Conservation (phyloP, 306 rosid genomes). For the Prunus padus region DNA sequence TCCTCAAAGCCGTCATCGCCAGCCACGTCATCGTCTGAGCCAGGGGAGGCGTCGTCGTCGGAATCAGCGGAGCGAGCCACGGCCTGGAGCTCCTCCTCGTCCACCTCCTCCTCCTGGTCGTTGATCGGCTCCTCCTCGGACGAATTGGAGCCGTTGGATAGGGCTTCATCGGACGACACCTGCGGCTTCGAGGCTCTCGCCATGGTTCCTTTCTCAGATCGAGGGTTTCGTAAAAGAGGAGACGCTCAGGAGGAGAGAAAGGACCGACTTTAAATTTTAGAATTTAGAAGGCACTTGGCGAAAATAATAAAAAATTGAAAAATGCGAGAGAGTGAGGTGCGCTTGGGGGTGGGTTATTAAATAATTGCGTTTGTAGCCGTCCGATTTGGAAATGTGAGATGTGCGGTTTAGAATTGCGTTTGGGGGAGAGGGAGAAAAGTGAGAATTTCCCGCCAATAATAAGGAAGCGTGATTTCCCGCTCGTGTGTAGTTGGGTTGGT, state of each 20-base stretch:
- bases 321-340: neutral
- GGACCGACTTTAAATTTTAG: constrained; percentile 21
- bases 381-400: constrained; percentile 30
- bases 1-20: constrained; percentile 45
- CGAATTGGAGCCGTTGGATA: constrained; percentile 52
- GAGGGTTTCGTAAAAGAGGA: constrained; percentile 47
- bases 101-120: constrained; percentile 51
- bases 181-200: constrained; percentile 55
- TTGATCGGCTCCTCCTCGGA: constrained; percentile 53
- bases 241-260: neutral
- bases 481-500: neutral
- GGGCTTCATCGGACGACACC: constrained; percentile 73
- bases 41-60: constrained; percentile 45
- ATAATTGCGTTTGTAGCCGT: constrained; percentile 29
- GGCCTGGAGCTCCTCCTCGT: constrained; percentile 86
- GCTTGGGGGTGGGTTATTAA: neutral
- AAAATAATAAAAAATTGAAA: neutral
- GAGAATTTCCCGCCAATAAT: constrained; percentile 67
- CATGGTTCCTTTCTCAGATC: constrained; percentile 51
- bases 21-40: constrained; percentile 38
- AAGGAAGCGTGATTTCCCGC: constrained; percentile 51
- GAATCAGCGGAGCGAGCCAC: constrained; percentile 84
- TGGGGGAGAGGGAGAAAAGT: neutral
- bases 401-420: constrained; percentile 35
- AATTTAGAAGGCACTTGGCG: constrained; percentile 1